Conservation (phyloP, 2,329 filamentous ascomycete species). For the Xylariaceae sp. region DNA sequence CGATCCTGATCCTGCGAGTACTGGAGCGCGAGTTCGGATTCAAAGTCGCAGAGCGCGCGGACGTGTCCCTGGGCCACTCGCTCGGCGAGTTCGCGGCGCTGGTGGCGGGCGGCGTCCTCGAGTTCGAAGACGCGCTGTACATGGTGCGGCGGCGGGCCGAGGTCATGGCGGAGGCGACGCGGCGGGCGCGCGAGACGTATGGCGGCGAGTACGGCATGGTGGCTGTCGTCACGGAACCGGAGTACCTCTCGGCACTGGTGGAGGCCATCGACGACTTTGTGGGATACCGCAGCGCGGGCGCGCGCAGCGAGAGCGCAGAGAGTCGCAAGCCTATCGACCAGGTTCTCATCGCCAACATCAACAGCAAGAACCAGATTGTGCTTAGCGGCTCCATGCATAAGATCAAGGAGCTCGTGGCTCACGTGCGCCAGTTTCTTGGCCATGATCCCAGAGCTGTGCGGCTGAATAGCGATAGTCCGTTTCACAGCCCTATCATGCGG, state of each 20-base stretch:
- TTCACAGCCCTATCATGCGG: constrained; percentile 90
- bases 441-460: constrained; percentile 89
- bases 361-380: constrained; percentile 95
- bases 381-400: constrained; percentile 84
- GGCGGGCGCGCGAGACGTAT: constrained; percentile 66
- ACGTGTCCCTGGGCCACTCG: constrained; percentile 88
- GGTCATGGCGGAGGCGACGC: constrained; percentile 80
- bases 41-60: constrained; percentile 69
- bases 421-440: constrained; percentile 86
- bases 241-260: constrained; percentile 73
- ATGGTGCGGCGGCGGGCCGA: constrained; percentile 80
- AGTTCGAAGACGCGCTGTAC: constrained; percentile 76
- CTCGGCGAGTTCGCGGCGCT: constrained; percentile 92
- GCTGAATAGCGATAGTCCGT: constrained; percentile 85
- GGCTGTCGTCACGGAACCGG: constrained; percentile 84
- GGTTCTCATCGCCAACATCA: constrained; percentile 91
- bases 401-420: constrained; percentile 81
- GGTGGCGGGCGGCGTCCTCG: constrained; percentile 80
- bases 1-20: constrained; percentile 85
- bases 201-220: constrained; percentile 94
- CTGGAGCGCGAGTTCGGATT: constrained; percentile 87
- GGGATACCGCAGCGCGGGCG: constrained; percentile 67
- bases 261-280: constrained; percentile 80
- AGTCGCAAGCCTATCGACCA: constrained; percentile 80
- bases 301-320: constrained; percentile 70